phyloP scores from a whole-genome alignment of 2,329 filamentous ascomycete genomes.

The Fusarium piperis region DNA sequence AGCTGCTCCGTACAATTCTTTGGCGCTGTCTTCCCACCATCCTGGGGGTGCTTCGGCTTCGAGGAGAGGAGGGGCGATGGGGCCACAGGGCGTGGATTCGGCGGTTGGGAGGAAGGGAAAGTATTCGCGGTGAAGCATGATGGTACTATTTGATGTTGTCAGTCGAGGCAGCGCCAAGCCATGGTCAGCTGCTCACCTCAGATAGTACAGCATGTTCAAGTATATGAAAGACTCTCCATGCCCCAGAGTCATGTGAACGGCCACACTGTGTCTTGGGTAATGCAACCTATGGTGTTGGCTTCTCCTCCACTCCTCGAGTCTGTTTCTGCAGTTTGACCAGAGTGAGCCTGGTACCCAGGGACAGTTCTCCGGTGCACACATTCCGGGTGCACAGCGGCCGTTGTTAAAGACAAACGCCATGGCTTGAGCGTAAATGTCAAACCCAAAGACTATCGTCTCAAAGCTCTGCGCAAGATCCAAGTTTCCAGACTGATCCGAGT shows the following conservation, averaged over 20 bases:
- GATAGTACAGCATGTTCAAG: conserved; percentile 55
- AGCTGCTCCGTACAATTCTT: conserved; percentile 49
- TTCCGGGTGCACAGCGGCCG: conserved; percentile 51
- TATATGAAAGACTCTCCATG: conserved; percentile 55
- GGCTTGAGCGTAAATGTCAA: conserved; percentile 55
- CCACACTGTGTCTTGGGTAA: conserved; percentile 50
- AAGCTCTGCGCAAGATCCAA: conserved; percentile 30
- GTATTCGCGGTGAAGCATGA: conserved; percentile 56
- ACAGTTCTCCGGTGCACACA: conserved; percentile 51
- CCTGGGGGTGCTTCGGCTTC: conserved; percentile 49
- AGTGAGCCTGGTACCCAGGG: conserved; percentile 51
- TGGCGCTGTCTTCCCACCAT: conserved; percentile 53
- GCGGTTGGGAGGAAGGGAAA: conserved; percentile 54
- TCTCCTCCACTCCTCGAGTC: conserved; percentile 48
- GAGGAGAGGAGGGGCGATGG: conserved; percentile 52
- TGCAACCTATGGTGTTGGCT: conserved; percentile 48
- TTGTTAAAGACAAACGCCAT: conserved; percentile 55
- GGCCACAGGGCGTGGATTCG: conserved; percentile 48
- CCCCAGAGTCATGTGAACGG: conserved; percentile 51
- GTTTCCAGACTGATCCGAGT: background rate
- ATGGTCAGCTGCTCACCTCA: conserved; percentile 45
- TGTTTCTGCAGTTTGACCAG: conserved; percentile 45
- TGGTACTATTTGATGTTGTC: conserved; percentile 39
- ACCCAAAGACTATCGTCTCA: conserved; percentile 52
- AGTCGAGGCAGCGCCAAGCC: fast-evolving